These are phyloP conservation scores for Ormosia emarginata DNA, from an alignment of 306 rosid species.

Conservation along the genomic window DNA sequence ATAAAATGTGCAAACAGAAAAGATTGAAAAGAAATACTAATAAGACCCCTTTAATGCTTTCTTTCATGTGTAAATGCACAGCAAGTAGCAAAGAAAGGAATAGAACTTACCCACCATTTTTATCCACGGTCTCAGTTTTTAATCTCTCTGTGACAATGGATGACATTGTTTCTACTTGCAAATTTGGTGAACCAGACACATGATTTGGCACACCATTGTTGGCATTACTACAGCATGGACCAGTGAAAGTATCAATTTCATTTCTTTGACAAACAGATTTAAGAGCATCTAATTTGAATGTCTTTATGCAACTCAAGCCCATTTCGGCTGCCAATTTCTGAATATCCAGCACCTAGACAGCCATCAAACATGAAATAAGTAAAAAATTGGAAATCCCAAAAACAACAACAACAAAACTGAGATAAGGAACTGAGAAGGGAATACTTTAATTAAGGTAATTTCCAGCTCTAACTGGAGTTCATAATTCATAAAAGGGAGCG, in stretches of 20 bases:
- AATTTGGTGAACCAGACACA: conserved; percentile 28
- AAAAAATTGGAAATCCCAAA: too few species aligned
- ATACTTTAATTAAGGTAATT: too few species aligned
- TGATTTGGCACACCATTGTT: conserved; percentile 34
- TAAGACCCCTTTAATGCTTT: not conserved
- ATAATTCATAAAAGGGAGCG: too few species aligned
- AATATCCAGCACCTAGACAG: conserved; percentile 70
- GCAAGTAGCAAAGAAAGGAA: conserved; percentile 17
- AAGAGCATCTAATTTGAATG: conserved; percentile 79
- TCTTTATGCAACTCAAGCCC: conserved; percentile 79
- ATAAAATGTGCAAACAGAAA: not conserved
- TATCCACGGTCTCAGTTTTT: conserved; percentile 36
- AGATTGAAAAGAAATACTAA: not conserved
- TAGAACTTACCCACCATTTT: conserved; percentile 53
- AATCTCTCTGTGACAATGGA: conserved; percentile 32
- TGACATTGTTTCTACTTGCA: conserved; percentile 42
- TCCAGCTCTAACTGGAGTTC: too few species aligned
- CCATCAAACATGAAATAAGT: not conserved
- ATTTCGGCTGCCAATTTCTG: conserved; percentile 88
- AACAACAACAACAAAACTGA: too few species aligned
- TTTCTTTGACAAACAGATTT: conserved; percentile 65
- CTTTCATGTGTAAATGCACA: conserved; percentile 3
- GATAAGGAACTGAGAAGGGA: too few species aligned
- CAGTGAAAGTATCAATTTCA: conserved; percentile 31
- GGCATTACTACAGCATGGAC: conserved; percentile 34